Evolutionary conservation across 768 basidiomycete species (phyloP), one percentile per base, ranked within the genome.

Genomic region (Pleurotus tuber-regium): DNA sequence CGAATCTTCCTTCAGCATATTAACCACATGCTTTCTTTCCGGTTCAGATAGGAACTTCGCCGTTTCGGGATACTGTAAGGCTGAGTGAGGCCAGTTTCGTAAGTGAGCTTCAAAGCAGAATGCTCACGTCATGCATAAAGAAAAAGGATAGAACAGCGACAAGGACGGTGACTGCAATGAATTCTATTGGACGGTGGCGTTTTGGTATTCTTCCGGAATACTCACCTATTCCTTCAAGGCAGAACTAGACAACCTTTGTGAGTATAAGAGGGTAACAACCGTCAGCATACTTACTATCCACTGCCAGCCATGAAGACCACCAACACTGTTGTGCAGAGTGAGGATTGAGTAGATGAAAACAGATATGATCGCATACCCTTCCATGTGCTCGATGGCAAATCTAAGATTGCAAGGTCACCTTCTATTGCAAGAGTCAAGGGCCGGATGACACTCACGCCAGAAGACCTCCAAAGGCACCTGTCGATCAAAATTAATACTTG

Each of bases 401-500:
- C 50, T 51, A n/a, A n/a, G n/a, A 31, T 16, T 4, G 14, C 11
- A 14, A 14, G 16, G n/a, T 25, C 16, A 44, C 16, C 16, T 6
- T 16, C 6, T 7, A 7, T 44, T n/a, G n/a, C 23, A 14, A 30
- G 25, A 44, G 26, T 26, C n/a, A 25, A 28, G n/a, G 8, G 43
- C n/a, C 4, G n/a, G 25, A n/a, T 7, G 33, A 18, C 10, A 21
- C 29, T 33, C 19, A 75, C 56, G 75, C 75, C 18, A 78, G 63
- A 38, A 77, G 58, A 19, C 75, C 77, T 4, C 77, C 75, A 31
- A 77, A 77, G 1, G 71, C 75, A 50, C 73, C 72, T 63, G 16
- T 4, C 14, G 26, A 5, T 3, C 16, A n/a, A 39, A 35, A 11
- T 14, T 36, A n/a, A 35, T 10, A 35, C 5, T 31, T 14, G n/a